phyloP scores from a whole-genome alignment of 2,329 filamentous ascomycete genomes.

The Lasiodiplodia citricola region DNA sequence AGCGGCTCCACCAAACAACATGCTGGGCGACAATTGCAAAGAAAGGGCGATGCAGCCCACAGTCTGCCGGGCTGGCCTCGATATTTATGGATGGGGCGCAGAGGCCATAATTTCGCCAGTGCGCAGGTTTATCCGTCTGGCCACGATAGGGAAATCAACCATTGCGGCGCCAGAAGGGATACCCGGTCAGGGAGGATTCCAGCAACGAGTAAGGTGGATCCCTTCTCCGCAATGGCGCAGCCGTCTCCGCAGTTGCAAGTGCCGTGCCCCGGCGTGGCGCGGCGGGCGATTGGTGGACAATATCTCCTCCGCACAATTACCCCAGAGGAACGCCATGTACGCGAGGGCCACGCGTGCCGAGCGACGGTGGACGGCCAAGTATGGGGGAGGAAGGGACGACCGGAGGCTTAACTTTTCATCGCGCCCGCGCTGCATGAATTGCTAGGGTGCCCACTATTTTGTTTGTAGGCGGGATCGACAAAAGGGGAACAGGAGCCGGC shows the following conservation, averaged over 20 bases:
- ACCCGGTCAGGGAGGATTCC: neutral
- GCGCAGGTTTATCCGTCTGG: slow-evolving; percentile 16
- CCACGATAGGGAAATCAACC: neutral
- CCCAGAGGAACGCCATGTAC: neutral
- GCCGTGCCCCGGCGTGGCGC: slow-evolving; percentile 8
- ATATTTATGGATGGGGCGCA: neutral
- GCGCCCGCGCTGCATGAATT: neutral
- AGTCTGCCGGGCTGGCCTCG: neutral
- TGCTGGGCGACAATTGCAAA: slow-evolving; percentile 5
- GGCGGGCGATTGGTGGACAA: slow-evolving; percentile 18
- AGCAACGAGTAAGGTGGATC: slow-evolving; percentile 19
- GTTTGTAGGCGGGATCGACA: neutral
- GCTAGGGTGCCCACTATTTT: neutral
- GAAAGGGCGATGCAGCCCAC: neutral
- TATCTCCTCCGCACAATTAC: slow-evolving; percentile 21
- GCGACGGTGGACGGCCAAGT: neutral
- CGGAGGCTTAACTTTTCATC: slow-evolving; percentile 4
- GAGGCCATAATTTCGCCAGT: slow-evolving; percentile 6
- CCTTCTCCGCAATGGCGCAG: slow-evolving; percentile 10
- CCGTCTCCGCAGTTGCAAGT: slow-evolving; percentile 15
- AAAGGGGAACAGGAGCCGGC: neutral
- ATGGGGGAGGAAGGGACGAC: neutral
- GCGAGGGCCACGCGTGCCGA: neutral
- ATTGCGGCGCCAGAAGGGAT: neutral
- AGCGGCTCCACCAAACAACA: slow-evolving; percentile 16